Percentiles rank a stretch among this genome's conserved stretches.
Conservation (phyloP, 352 stramenopile genomes). For the Elongisporangium anandrum region DNA sequence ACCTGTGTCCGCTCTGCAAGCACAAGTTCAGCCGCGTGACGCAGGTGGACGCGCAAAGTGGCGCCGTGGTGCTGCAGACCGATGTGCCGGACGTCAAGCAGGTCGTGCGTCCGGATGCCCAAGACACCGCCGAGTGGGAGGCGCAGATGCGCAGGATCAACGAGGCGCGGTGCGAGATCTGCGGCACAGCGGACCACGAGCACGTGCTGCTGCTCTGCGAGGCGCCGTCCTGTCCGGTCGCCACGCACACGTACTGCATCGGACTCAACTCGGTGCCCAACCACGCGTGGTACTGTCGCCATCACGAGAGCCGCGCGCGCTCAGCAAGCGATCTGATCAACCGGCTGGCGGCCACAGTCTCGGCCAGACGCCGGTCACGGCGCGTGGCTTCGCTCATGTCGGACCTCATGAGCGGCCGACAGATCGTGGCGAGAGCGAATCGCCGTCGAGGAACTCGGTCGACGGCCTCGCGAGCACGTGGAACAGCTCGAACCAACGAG, state of each 20-base stretch:
- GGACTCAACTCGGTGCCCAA: constrained; percentile 48
- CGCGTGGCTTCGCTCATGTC: constrained; percentile 74
- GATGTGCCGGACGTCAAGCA: constrained; percentile 52
- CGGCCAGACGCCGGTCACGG: constrained; percentile 49
- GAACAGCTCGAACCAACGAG: constrained; percentile 10
- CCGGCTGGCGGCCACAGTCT: constrained; percentile 52
- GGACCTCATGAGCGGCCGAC: constrained; percentile 38
- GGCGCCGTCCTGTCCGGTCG: constrained; percentile 45
- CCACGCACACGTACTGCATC: constrained; percentile 77
- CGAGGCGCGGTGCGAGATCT: constrained; percentile 64
- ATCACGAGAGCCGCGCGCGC: constrained; percentile 27
- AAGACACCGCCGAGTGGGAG: constrained; percentile 51
- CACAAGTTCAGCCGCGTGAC: constrained; percentile 58
- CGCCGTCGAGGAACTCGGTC: constrained; percentile 6
- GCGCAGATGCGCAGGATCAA: constrained; percentile 68
- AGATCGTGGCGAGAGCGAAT: neutral
- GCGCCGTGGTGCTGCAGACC: constrained; percentile 29
- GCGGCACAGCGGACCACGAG: constrained; percentile 71
- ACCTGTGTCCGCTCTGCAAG: constrained; percentile 82
- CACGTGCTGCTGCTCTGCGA: constrained; percentile 81
- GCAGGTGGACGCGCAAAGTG: constrained; percentile 24
- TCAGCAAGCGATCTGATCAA: constrained; percentile 51
- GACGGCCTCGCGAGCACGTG: constrained; percentile 9
- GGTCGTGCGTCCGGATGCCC: constrained; percentile 50
- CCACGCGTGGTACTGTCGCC: constrained; percentile 68